Evolutionary conservation across 2,329 filamentous ascomycete species (phyloP).

Genomic region (Diplodia corticola): DNA sequence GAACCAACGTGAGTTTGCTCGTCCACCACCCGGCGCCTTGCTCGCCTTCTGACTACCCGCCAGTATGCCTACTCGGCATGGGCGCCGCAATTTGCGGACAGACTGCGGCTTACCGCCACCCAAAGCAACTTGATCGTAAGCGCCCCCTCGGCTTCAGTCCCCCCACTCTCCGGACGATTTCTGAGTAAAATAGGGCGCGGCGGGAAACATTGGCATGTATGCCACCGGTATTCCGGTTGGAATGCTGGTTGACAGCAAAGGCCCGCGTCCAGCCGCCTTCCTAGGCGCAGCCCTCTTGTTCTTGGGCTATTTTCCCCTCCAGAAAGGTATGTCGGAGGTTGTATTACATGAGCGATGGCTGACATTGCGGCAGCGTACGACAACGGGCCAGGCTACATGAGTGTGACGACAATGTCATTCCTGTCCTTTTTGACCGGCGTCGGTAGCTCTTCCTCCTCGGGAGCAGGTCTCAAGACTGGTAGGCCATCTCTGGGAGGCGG

Average conservation of each 20-base stretch:
- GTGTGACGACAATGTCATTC: constrained; percentile 66
- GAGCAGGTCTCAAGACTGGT: constrained; percentile 77
- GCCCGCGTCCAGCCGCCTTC: constrained; percentile 76
- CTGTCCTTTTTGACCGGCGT: constrained; percentile 84
- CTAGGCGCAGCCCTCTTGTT: constrained; percentile 72
- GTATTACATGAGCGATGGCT: constrained; percentile 28
- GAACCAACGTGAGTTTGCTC: constrained; percentile 72
- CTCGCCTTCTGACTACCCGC: background rate
- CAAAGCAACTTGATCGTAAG: constrained; percentile 86
- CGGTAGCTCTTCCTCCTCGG: constrained; percentile 89
- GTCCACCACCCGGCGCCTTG: background rate
- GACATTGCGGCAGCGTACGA: constrained; percentile 63
- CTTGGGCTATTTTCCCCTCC: constrained; percentile 82
- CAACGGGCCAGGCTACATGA: constrained; percentile 60
- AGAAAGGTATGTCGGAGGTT: constrained; percentile 47
- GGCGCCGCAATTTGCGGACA: constrained; percentile 91
- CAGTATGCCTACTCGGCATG: constrained; percentile 98
- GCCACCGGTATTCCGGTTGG: constrained; percentile 85
- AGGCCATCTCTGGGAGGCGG: constrained; percentile 26
- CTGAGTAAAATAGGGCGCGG: constrained; percentile 52
- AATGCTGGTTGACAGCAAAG: constrained; percentile 79
- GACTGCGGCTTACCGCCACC: constrained; percentile 83
- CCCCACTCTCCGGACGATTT: constrained; percentile 22
- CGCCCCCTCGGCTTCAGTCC: constrained; percentile 20
- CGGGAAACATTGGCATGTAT: constrained; percentile 93